These are phyloP conservation scores for Dalechampia spathulata DNA, from an alignment of 441 rosid species.

Conservation along the genomic window DNA sequence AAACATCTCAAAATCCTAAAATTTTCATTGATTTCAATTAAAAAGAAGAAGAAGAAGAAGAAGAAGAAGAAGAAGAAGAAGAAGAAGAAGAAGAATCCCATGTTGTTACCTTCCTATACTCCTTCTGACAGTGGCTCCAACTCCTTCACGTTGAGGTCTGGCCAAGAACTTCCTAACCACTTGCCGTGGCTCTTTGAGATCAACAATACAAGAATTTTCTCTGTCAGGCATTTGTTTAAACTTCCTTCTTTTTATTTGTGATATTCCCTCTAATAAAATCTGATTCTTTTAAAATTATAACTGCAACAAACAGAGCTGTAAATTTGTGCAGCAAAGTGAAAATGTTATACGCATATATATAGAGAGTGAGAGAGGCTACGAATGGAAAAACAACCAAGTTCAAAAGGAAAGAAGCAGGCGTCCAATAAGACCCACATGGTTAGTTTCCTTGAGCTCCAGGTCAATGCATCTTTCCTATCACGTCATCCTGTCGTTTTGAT, in stretches of 20 bases:
- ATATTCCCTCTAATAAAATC: no score
- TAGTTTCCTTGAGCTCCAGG: constrained; percentile 17
- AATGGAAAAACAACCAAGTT: constrained; percentile 16
- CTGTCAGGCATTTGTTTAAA: constrained; percentile 22
- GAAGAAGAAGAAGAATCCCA: not conserved
- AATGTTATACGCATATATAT: not conserved
- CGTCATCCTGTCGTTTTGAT: constrained; percentile 41
- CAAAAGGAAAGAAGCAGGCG: constrained; percentile 34
- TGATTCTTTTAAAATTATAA: not conserved
- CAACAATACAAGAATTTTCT: constrained; percentile 13
- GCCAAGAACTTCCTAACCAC: constrained; percentile 75
- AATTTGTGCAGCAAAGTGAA: constrained; percentile 11
- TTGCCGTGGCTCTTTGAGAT: constrained; percentile 28
- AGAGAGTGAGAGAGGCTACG: no score
- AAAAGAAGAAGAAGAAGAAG: no score
- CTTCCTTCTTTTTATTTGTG: no score
- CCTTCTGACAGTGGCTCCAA: constrained; percentile 78
- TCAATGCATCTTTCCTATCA: not conserved
- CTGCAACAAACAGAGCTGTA: no score
- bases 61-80: not conserved
- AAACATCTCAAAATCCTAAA: constrained; percentile 5
- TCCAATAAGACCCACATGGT: constrained; percentile 33
- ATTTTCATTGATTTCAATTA: not conserved
- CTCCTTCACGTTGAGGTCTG: constrained; percentile 77
- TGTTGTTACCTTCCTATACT: constrained; percentile 70